Evolutionary conservation across 2,329 filamentous ascomycete species (phyloP), one percentile per base, ranked within the genome.

Genomic region (Beauveria caledonica): DNA sequence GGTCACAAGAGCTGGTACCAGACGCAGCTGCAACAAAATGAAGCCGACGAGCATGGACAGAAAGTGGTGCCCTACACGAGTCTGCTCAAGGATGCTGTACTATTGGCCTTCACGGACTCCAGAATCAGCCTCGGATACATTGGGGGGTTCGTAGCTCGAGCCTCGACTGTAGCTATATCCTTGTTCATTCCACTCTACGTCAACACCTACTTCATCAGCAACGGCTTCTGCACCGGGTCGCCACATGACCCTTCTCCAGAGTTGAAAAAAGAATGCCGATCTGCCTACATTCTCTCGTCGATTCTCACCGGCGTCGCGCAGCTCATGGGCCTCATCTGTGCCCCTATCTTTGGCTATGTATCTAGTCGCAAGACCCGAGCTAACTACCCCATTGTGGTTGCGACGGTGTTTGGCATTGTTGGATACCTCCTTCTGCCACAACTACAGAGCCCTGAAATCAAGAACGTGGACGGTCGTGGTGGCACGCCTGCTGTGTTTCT

Each of bases 101-200:
- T 85, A 7, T 80, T 96, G 11, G 92, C 89, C 15, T 85, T 91
- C 67, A 85, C 78, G 9, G 89, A 95, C 69, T 80, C 85, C 10
- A 84, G 88, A 66, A 96, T 99, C 63, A 87, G 86, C 19, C 80
- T 97, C 0, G 93, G 89, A 29, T 99, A 97, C 69, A 77, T 97
- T 0, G 94, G 93, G 63, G 94, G 94, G 1, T 97, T 97, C 68
- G 93, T 99, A 2, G 93, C 92, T 10, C 86, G 94, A 60, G 92
- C 94, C 8, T 97, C 92, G 0, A 96, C 92, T 0, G 94, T 99
- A 5, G 93, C 90, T 57, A 96, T 99, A 65, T 95, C 91, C 0
- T 83, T 97, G 6, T 99, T 97, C 75, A 89, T 99, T 58, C 94
- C 94, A 0, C 82, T 99, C 2, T 95, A 89, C 70, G 86, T 97